phyloP scores from a whole-genome alignment of 2,329 filamentous ascomycete species.

The Fusarium siculi region DNA sequence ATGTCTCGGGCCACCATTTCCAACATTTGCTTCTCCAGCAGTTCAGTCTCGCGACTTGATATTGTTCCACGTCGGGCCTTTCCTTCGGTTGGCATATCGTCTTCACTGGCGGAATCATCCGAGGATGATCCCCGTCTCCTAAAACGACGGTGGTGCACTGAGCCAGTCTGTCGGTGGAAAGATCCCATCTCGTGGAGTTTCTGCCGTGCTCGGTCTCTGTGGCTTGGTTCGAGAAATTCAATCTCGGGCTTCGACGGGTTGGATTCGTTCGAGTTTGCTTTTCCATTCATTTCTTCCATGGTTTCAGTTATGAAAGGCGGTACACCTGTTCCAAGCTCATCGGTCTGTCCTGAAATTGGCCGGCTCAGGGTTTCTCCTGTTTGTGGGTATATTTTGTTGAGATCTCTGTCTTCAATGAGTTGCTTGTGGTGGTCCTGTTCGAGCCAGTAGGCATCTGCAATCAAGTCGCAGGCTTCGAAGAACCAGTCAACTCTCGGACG shows the following conservation, averaged over 20 bases:
- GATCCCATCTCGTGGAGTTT: constrained; percentile 67
- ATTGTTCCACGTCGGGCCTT: constrained; percentile 57
- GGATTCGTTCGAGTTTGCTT: constrained; percentile 34
- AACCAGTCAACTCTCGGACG: constrained; percentile 87
- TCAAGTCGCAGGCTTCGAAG: constrained; percentile 82
- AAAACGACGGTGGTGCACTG: constrained; percentile 62
- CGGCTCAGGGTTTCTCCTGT: constrained; percentile 41
- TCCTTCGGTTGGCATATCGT: constrained; percentile 51
- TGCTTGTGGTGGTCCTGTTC: constrained; percentile 84
- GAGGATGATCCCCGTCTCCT: constrained; percentile 64
- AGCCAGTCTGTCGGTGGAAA: constrained; percentile 64
- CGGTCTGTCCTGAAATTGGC: constrained; percentile 47
- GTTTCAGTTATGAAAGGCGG: constrained; percentile 44
- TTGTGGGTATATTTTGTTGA: constrained; percentile 75
- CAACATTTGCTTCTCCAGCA: constrained; percentile 71
- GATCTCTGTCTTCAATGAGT: constrained; percentile 82
- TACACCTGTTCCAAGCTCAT: constrained; percentile 39
- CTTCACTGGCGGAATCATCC: constrained; percentile 67
- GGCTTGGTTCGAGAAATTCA: constrained; percentile 60
- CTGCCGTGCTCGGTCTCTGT: constrained; percentile 68
- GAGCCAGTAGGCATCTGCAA: constrained; percentile 92
- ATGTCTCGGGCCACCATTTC: constrained; percentile 68
- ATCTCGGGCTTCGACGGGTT: constrained; percentile 49
- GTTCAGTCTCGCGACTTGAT: constrained; percentile 60
- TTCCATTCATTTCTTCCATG: constrained; percentile 36